Conservation (phyloP, 768 basidiomycete species). For the Leccinum olivaceopallidum region DNA sequence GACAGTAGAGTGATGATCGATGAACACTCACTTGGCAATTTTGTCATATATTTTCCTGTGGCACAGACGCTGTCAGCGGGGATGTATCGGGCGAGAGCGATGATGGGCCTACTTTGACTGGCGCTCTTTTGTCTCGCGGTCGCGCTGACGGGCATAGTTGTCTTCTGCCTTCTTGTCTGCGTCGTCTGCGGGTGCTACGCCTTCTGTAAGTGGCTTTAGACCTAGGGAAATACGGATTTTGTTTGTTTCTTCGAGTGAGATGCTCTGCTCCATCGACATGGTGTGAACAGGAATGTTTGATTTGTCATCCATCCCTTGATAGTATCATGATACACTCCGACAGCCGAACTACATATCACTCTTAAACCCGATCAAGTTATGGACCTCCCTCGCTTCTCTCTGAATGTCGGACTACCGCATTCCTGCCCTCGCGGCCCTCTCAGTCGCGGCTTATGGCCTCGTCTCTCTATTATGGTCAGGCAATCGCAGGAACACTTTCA, state of each 20-base stretch:
- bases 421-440: slow-evolving; percentile 11
- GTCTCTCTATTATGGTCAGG: slow-evolving; percentile 2
- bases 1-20: background rate
- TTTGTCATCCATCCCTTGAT: slow-evolving; percentile 14
- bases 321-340: slow-evolving; percentile 1
- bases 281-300: slow-evolving; percentile 11
- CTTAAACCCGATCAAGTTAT: background rate
- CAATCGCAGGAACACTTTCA: slow-evolving; percentile 1
- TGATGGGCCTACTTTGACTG: slow-evolving; percentile 68
- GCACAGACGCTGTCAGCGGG: slow-evolving; percentile 25
- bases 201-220: slow-evolving; percentile 90
- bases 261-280: slow-evolving; percentile 82
- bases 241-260: slow-evolving; percentile 94
- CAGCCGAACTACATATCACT: background rate
- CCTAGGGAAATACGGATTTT: slow-evolving; percentile 93
- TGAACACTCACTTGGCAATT: slow-evolving; percentile 85
- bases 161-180: slow-evolving; percentile 83
- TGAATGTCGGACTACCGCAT: slow-evolving; percentile 15
- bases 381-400: background rate
- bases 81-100: slow-evolving; percentile 16
- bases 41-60: slow-evolving; percentile 67
- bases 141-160: slow-evolving; percentile 78
- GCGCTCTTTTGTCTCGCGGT: slow-evolving; percentile 66
- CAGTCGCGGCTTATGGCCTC: slow-evolving; percentile 9
- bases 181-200: slow-evolving; percentile 65